Base-by-base conservation (phyloP, 2,329 filamentous ascomycete species). In the Pestalotiopsis sp. region DNA sequence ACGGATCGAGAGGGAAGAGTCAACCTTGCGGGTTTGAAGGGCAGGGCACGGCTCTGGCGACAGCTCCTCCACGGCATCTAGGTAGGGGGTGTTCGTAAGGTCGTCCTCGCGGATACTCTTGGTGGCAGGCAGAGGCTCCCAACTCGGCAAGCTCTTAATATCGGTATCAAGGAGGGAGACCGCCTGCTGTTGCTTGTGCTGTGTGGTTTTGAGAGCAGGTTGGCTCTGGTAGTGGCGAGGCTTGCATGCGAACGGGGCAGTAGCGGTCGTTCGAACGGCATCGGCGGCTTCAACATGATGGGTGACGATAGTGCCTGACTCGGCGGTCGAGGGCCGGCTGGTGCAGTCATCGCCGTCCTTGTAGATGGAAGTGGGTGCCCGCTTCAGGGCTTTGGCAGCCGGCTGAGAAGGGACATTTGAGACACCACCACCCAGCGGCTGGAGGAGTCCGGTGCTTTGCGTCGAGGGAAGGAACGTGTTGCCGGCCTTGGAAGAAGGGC, bases 141-240 rank as follows among this genome's bases (percentile, higher is more conserved):
- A 68, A 66, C 13, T 52, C 22, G 14, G 59, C 65, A 26, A 22
- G 66, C 56, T 60, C 22, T 61, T 24, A 67, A 68, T 55, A 55
- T 64, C n/a, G 48, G 67, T 66, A 59, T 58, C 71, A 68, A 24
- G 70, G 68, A 55, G 40, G 24, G 55, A 68, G 64, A 44, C 71
- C 68, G 64, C 68, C 65, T 52, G 80, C 70, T 67, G 84, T 69
- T 85, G 82, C 1, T 81, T 84, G 61, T 80, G 82, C 64, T 78
- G 79, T 35, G 65, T 55, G 59, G 75, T 71, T 70, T 84, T 85
- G 63, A 88, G 79, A 66, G 83, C 81, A 11, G 86, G 85, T 75
- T 88, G 86, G 73, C 85, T 87, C 75, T 83, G 86, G 78, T 84
- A 78, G 63, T 87, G 85, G 40, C 85, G 84, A 13, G 78, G 78